These are phyloP conservation scores for Pleurostoma richardsiae DNA, from an alignment of 2,329 filamentous ascomycete species.

Conservation along the genomic window DNA sequence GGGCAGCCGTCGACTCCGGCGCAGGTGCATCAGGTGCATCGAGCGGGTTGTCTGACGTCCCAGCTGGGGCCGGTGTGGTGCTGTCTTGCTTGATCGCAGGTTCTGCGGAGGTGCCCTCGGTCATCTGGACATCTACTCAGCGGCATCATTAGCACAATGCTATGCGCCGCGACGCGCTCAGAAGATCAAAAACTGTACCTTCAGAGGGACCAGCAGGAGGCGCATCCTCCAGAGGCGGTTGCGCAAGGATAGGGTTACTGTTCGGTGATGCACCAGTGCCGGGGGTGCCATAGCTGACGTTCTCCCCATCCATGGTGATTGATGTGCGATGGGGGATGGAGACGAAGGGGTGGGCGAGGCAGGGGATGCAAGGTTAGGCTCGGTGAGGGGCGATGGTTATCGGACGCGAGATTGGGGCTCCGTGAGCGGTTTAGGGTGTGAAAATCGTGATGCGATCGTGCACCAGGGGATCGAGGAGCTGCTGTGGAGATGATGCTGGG, in stretches of 20 bases:
- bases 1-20: slow-evolving; percentile 52
- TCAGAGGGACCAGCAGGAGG: slow-evolving; percentile 6
- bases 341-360: background rate
- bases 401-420: background rate
- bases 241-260: slow-evolving; percentile 51
- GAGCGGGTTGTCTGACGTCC: slow-evolving; percentile 55
- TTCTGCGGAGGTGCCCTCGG: slow-evolving; percentile 41
- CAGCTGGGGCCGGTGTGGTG: slow-evolving; percentile 51
- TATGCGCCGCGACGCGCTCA: too few relatives aligned
- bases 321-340: slow-evolving; percentile 12
- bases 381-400: background rate
- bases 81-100: slow-evolving; percentile 56
- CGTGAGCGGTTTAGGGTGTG: too few relatives aligned
- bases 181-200: slow-evolving; percentile 10
- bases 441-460: too few relatives aligned
- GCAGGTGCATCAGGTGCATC: slow-evolving; percentile 63
- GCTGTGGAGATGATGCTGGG: background rate
- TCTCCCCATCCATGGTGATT: slow-evolving; percentile 52
- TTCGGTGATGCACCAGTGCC: slow-evolving; percentile 50
- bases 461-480: too few relatives aligned
- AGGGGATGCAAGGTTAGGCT: background rate
- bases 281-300: slow-evolving; percentile 52
- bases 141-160: background rate
- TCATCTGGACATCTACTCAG: slow-evolving; percentile 58
- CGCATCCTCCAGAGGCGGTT: slow-evolving; percentile 43